Evolutionary conservation across 2,329 filamentous ascomycete genomes (phyloP), one percentile per base, ranked within the genome.

Genomic region (Aspergillus neotritici): DNA sequence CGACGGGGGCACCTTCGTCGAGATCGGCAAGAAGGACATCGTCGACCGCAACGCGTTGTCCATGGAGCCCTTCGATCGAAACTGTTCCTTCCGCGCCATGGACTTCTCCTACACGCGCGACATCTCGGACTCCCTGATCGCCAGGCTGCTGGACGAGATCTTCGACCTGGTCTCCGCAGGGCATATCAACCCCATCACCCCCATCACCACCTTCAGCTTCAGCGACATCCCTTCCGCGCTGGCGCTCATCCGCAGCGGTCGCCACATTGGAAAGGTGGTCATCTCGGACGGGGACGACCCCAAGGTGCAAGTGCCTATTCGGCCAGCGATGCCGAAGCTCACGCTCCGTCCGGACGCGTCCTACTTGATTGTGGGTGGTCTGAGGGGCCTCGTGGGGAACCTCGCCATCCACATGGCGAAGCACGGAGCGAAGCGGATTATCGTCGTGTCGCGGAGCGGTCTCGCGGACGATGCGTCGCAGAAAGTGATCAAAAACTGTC

Each of bases 201-300:
- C 37, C 5, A 21, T 40, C 15, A 47, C 41, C 8, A 25, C 5
- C 5, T 48, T 43, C 31, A 25, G 29, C 12, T 29, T 41, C 32
- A 37, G 12, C 4, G 12, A 50, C 30, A 33, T 46, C 13, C 11
- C 17, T 7, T 40, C 43, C 4, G 67, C 65, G 0, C 49, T 70
- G 13, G 29, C 35, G 2, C 58, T 53, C 40, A 60, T 70, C 39
- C 60, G 61, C 5, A 36, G 52, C 5, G 66, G 65, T 0, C 51
- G 53, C 3, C 66, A 69, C 37, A 60, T 66, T 1, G 68, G 69
- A 4, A 70, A 70, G 47, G 49, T 70, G 2, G 63, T 70, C 8
- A 46, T 70, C 12, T 49, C 50, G 7, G 63, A 29, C 48, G 40
- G 12, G 61, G 51, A 12, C 51, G 47, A 5, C 16, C 21, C 31